Conservation (phyloP, 192 early-diverging fungal genomes). For the Thamnidium elegans region DNA sequence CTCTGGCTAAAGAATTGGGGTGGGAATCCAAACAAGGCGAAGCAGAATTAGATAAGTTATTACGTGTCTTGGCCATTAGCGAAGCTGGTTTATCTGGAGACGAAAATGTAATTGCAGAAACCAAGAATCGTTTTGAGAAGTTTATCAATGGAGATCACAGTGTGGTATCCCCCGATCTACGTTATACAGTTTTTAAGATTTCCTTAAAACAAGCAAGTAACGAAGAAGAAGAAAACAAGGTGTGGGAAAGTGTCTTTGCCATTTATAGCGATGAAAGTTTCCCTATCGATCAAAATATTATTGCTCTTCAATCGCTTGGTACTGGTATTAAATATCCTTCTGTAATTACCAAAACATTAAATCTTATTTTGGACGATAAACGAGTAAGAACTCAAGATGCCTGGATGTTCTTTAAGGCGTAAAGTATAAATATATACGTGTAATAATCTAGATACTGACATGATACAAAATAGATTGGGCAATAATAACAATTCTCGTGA, state of each 20-base stretch:
- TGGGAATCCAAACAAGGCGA: slow-evolving; percentile 69
- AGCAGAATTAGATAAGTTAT: slow-evolving; percentile 50
- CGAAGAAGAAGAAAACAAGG: slow-evolving; percentile 37
- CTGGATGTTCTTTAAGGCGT: slow-evolving; percentile 42
- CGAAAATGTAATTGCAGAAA: slow-evolving; percentile 45
- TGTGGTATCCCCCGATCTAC: slow-evolving; percentile 60
- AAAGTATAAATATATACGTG: slow-evolving; percentile 31
- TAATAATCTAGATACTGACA: background rate
- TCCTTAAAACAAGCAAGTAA: slow-evolving; percentile 49
- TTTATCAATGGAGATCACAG: slow-evolving; percentile 55
- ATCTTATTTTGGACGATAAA: slow-evolving; percentile 54
- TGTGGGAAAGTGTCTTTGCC: slow-evolving; percentile 43
- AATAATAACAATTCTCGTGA: slow-evolving; percentile 53
- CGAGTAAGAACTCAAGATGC: slow-evolving; percentile 73
- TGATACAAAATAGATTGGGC: slow-evolving; percentile 25
- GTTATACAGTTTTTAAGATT: slow-evolving; percentile 55
- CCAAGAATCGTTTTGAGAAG: slow-evolving; percentile 50
- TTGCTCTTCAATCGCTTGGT: slow-evolving; percentile 56
- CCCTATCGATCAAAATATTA: slow-evolving; percentile 54
- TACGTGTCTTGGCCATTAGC: slow-evolving; percentile 62
- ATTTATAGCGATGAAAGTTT: slow-evolving; percentile 40
- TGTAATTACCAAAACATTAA: slow-evolving; percentile 56
- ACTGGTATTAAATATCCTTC: slow-evolving; percentile 45
- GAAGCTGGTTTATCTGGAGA: slow-evolving; percentile 61
- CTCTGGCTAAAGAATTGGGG: slow-evolving; percentile 67